Evolutionary conservation across 306 rosid genomes (phyloP).

Genomic region (Vicia sativa): DNA sequence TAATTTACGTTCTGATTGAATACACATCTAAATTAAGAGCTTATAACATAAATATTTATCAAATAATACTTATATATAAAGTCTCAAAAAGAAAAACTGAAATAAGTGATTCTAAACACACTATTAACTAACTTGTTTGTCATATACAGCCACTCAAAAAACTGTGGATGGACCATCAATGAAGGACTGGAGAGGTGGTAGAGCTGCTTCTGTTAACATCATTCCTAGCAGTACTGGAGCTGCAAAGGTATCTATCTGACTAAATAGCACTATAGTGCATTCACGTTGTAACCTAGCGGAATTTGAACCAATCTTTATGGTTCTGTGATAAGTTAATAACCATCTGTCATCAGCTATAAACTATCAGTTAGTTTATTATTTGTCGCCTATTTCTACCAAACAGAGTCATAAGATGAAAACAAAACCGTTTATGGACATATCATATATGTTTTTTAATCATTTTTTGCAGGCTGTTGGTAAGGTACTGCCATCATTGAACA

Average conservation of each 20-base stretch:
- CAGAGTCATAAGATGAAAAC: too few relatives aligned
- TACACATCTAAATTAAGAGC: background rate
- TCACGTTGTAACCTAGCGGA: background rate
- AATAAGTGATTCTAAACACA: background rate
- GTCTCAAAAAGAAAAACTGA: background rate
- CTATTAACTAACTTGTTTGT: background rate
- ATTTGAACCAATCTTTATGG: background rate
- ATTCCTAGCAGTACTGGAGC: conserved; percentile 98
- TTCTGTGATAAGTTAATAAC: background rate
- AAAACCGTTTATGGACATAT: too few relatives aligned
- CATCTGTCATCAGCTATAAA: too few relatives aligned
- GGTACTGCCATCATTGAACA: conserved; percentile 81
- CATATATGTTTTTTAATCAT: background rate
- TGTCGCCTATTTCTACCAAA: too few relatives aligned
- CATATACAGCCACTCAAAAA: conserved; percentile 74
- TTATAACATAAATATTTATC: background rate
- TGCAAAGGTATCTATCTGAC: conserved; percentile 62
- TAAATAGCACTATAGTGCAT: background rate
- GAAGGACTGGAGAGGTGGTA: conserved; percentile 98
- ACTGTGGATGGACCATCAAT: conserved; percentile 94
- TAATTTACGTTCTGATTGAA: background rate
- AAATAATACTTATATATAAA: background rate
- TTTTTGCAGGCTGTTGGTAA: conserved; percentile 82
- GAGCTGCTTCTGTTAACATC: conserved; percentile 93
- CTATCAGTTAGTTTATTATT: too few relatives aligned